Percentiles rank a stretch among this genome's conserved stretches.
phyloP scores from a whole-genome alignment of 2,329 filamentous ascomycete genomes.

The Beauveria pseudobassiana region DNA sequence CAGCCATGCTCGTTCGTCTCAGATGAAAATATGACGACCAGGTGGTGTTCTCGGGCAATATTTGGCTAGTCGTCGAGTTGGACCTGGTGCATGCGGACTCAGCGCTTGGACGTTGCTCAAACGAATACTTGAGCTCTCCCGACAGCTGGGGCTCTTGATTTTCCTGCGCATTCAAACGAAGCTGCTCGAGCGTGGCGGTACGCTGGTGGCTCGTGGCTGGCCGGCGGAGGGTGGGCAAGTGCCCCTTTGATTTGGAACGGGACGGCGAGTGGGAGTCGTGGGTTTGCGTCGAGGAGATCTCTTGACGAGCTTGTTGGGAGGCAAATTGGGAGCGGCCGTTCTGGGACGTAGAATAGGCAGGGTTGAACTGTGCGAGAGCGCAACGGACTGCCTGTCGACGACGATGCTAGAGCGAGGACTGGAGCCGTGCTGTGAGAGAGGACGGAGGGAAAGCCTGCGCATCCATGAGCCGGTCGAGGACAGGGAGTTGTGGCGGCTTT shows the following conservation, averaged over 20 bases:
- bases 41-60: constrained; percentile 13
- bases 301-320: constrained; percentile 74
- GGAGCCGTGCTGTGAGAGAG: constrained; percentile 56
- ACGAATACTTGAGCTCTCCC: constrained; percentile 25
- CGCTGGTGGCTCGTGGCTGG: constrained; percentile 76
- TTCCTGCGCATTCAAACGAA: constrained; percentile 22
- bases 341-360: constrained; percentile 50
- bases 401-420: constrained; percentile 58
- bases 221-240: constrained; percentile 59
- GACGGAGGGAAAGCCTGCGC: constrained; percentile 59
- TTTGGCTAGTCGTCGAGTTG: neutral
- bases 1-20: constrained; percentile 13
- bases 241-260: constrained; percentile 42
- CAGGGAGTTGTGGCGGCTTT: constrained; percentile 46
- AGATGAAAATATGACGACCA: constrained; percentile 55
- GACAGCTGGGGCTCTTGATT: constrained; percentile 12
- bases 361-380: constrained; percentile 58
- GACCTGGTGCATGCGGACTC: neutral
- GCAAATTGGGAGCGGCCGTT: constrained; percentile 35
- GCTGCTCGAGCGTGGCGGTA: constrained; percentile 59
- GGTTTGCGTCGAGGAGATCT: constrained; percentile 50
- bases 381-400: constrained; percentile 57
- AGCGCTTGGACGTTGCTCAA: constrained; percentile 26
- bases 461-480: constrained; percentile 66
- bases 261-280: constrained; percentile 34